Evolutionary conservation across 179 eudicot species (phyloP).

Genomic region (Sideroxylon spinosum): DNA sequence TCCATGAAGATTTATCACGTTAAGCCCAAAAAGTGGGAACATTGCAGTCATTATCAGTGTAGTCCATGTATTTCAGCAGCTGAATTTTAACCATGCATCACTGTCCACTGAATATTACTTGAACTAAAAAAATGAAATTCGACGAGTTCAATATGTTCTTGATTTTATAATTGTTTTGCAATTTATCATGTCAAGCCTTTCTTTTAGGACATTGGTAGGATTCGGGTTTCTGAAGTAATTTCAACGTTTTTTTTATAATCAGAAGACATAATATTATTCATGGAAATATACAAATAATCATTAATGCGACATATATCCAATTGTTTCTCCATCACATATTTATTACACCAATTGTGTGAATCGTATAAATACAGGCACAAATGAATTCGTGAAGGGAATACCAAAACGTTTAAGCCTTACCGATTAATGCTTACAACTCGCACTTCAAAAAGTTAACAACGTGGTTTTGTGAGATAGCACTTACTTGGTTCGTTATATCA

Average conservation of each 20-base stretch:
- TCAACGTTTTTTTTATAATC: background rate
- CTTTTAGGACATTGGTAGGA: too few relatives aligned
- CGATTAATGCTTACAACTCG: constrained; percentile 3
- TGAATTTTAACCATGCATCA: constrained; percentile 2
- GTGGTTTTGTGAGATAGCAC: background rate
- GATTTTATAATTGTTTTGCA: too few relatives aligned
- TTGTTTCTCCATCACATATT: background rate
- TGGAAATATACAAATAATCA: background rate
- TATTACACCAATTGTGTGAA: background rate
- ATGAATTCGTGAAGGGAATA: background rate
- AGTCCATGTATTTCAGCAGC: background rate
- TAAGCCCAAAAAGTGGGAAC: background rate
- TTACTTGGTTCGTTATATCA: constrained; percentile 36
- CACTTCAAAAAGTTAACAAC: background rate
- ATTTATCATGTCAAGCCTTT: too few relatives aligned
- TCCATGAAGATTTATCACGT: background rate
- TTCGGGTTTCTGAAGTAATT: too few relatives aligned
- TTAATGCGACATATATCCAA: background rate
- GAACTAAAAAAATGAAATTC: background rate
- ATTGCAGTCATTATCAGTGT: background rate
- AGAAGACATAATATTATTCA: background rate
- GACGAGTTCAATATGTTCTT: background rate
- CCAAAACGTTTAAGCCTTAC: background rate
- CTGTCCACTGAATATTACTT: background rate
- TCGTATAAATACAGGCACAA: background rate